A percentile compares a stretch with the other conserved stretches of the same genome.
Conservation (phyloP, 2,329 filamentous ascomycete genomes). For the Alternaria ethzedia region DNA sequence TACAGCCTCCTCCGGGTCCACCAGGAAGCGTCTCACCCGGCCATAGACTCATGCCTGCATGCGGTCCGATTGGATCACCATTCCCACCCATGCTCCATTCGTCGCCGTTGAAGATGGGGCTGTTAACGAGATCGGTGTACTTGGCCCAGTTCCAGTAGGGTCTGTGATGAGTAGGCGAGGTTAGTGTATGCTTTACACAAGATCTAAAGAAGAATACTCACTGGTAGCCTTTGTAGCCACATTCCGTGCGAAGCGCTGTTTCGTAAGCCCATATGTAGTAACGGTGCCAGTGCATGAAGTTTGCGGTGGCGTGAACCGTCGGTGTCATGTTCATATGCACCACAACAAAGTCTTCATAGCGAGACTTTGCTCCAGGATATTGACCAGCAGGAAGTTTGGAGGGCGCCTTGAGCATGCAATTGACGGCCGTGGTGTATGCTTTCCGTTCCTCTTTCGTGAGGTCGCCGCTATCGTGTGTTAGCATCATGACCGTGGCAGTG, state of each 20-base stretch:
- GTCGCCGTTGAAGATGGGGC: constrained; percentile 63
- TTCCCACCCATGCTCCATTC: constrained; percentile 58
- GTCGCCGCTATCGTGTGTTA: constrained; percentile 27
- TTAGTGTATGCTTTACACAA: neutral
- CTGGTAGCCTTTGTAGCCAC: constrained; percentile 50
- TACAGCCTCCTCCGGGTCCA: constrained; percentile 64
- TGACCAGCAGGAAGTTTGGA: constrained; percentile 32
- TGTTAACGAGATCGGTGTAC: constrained; percentile 53
- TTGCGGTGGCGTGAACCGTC: constrained; percentile 36
- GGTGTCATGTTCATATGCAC: constrained; percentile 44
- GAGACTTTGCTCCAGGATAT: constrained; percentile 39
- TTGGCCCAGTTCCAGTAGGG: constrained; percentile 63
- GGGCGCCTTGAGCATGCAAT: constrained; percentile 37
- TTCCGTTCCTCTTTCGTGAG: constrained; percentile 37
- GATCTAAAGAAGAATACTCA: neutral
- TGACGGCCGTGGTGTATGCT: constrained; percentile 44
- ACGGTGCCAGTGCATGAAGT: constrained; percentile 51
- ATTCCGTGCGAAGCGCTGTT: constrained; percentile 50
- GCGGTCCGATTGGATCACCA: constrained; percentile 42
- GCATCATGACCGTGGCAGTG: neutral
- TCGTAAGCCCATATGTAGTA: constrained; percentile 54
- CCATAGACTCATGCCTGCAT: constrained; percentile 21
- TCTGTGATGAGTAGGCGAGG: neutral
- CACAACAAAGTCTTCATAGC: constrained; percentile 45
- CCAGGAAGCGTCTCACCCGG: constrained; percentile 47